phyloP scores from a whole-genome alignment of 148 eudicot genomes.

The Spergularia marina region DNA sequence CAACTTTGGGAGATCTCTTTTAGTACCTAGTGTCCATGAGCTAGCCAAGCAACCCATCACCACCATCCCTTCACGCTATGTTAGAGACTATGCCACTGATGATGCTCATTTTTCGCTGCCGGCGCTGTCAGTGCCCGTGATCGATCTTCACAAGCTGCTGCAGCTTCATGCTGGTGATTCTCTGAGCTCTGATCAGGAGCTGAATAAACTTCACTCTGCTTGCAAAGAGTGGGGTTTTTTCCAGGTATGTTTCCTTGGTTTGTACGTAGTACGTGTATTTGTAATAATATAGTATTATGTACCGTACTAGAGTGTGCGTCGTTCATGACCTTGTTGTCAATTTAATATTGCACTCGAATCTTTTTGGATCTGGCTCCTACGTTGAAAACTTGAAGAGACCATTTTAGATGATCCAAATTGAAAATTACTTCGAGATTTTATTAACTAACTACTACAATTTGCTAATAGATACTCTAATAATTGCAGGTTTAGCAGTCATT shows the following conservation, averaged over 20 bases:
- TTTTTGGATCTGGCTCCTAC: too few species aligned
- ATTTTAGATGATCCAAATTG: too few species aligned
- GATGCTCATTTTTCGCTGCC: background rate
- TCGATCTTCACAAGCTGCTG: slow-evolving; percentile 29
- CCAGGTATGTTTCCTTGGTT: slow-evolving; percentile 31
- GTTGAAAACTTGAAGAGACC: too few species aligned
- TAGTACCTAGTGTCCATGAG: slow-evolving; percentile 60
- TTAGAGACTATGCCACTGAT: slow-evolving; percentile 12
- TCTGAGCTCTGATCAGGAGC: slow-evolving; percentile 20
- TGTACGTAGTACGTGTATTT: too few species aligned
- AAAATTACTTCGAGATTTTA: too few species aligned
- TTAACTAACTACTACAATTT: too few species aligned
- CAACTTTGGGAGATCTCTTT: slow-evolving; percentile 45
- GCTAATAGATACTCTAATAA: too few species aligned
- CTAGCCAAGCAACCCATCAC: slow-evolving; percentile 37
- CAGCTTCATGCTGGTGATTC: slow-evolving; percentile 17
- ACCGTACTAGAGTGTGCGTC: too few species aligned
- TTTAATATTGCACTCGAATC: too few species aligned
- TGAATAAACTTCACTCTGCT: slow-evolving; percentile 39
- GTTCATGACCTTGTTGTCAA: too few species aligned
- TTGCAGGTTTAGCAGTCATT: too few species aligned
- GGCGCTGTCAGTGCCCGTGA: slow-evolving; percentile 31
- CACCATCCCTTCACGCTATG: slow-evolving; percentile 44
- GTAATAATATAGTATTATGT: too few species aligned
- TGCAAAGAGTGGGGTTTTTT: slow-evolving; percentile 60